Evolutionary conservation across 306 rosid genomes (phyloP).

Genomic region (Sicyos edulis): DNA sequence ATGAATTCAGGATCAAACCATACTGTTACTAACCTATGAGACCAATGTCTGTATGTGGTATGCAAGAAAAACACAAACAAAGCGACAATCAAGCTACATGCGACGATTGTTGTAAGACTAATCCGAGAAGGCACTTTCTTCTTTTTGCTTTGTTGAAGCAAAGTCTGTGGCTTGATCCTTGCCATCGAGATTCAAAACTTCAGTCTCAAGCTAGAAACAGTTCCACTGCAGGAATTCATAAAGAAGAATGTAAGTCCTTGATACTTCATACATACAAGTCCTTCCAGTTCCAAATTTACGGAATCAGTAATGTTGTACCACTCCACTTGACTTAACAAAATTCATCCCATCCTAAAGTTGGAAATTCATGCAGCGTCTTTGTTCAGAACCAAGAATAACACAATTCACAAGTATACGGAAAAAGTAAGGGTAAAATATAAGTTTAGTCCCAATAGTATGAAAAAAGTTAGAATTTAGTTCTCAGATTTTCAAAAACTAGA

Average conservation of each 20-base stretch:
- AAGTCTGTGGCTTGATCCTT: constrained; percentile 67
- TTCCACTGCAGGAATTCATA: constrained; percentile 17
- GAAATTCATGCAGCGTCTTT: no score
- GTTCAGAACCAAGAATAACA: not conserved
- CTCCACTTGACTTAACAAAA: not conserved
- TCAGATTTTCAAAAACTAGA: no score
- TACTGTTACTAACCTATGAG: constrained; percentile 42
- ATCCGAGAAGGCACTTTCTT: constrained; percentile 63
- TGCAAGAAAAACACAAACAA: constrained; percentile 42
- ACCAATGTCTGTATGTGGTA: constrained; percentile 48
- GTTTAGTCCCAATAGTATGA: no score
- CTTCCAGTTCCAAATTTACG: not conserved
- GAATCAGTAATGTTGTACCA: no score
- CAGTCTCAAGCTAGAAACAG: constrained; percentile 19
- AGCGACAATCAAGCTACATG: constrained; percentile 41
- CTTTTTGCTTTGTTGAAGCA: constrained; percentile 71
- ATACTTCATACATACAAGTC: not conserved
- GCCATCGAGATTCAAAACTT: constrained; percentile 40
- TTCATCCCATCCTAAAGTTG: not conserved
- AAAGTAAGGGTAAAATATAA: no score
- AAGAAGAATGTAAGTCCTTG: not conserved
- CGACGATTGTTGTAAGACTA: constrained; percentile 33
- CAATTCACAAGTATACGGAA: not conserved
- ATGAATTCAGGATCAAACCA: not conserved
- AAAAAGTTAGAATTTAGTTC: no score